Evolutionary conservation across 2,329 filamentous ascomycete species (phyloP), one percentile per base, ranked within the genome.

Genomic region (Diaporthe eres): DNA sequence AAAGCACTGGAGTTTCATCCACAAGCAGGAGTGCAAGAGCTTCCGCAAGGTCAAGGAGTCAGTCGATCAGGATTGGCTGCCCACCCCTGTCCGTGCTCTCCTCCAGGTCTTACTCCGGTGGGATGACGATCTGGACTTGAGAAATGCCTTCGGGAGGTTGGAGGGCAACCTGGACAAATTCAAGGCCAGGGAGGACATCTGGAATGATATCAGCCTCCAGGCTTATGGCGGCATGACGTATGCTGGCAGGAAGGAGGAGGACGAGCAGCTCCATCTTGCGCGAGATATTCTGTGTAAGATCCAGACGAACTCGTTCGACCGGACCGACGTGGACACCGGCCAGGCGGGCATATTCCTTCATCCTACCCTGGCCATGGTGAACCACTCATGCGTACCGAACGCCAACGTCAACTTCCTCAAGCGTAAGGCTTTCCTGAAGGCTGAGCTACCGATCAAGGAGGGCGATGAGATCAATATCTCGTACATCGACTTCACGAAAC

Each of bases 381-480:
- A 93, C 77, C 91, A 93, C 80, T 91, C 90, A 0, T 93, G 91
- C 77, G 81, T 88, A 3, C 91, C 91, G 4, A 92, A 92, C 77
- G 90, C 91, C 1, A 84, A 87, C 65, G 88, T 93, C 22, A 86
- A 88, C 58, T 92, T 92, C 71, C 78, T 87, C 53, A 88, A 88
- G 5, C 85, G 90, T 8, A 85, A 82, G 5, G 88, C 90, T 4
- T 82, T 88, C 3, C 81, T 93, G 19, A 85, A 87, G 51, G 89
- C 91, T 2, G 85, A 88, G 72, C 81, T 79, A 31, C 81, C 84
- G 4, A 91, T 93, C 57, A 79, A 84, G 19, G 80, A 84, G 44
- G 90, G 86, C 10, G 87, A 92, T 37, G 89, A 92, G 82, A 87
- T 93, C 72, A 87, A 88, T 75, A 91, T 93, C 47, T 91, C 90